phyloP scores from a whole-genome alignment of 345 rosid species.

The Pistacia atlantica region DNA sequence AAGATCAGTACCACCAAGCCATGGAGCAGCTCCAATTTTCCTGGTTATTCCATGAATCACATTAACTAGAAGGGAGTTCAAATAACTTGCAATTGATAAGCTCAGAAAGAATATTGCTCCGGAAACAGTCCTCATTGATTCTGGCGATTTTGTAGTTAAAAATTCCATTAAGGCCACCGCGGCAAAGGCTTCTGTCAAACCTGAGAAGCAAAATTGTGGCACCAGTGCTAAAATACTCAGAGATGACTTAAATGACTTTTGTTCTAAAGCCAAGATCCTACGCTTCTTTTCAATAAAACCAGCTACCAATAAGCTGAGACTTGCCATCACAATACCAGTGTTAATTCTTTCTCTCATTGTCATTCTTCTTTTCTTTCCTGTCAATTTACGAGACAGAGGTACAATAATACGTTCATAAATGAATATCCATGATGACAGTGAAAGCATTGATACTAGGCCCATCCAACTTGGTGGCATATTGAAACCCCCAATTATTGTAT shows the following conservation, averaged over 20 bases:
- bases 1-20: conserved; percentile 59
- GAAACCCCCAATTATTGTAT: conserved; percentile 34
- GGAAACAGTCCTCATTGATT: conserved; percentile 70
- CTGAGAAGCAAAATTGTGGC: conserved; percentile 69
- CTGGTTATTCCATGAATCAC: conserved; percentile 15
- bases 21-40: conserved; percentile 29
- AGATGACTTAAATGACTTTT: conserved; percentile 47
- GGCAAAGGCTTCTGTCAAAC: conserved; percentile 70
- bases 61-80: conserved; percentile 31
- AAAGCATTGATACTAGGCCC: conserved; percentile 58
- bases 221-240: conserved; percentile 40
- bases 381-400: conserved; percentile 32
- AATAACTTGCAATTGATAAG: conserved; percentile 42
- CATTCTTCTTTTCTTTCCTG: conserved; percentile 41
- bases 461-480: conserved; percentile 72
- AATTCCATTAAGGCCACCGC: conserved; percentile 73
- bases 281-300: conserved; percentile 52
- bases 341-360: conserved; percentile 52
- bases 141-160: conserved; percentile 66
- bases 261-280: conserved; percentile 41
- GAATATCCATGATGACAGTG: conserved; percentile 65
- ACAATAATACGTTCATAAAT: conserved; percentile 51
- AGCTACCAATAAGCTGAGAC: conserved; percentile 54
- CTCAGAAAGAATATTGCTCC: conserved; percentile 75
- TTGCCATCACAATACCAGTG: conserved; percentile 57